Conservation (phyloP, 768 basidiomycete species). For the Inosperma sp. region DNA sequence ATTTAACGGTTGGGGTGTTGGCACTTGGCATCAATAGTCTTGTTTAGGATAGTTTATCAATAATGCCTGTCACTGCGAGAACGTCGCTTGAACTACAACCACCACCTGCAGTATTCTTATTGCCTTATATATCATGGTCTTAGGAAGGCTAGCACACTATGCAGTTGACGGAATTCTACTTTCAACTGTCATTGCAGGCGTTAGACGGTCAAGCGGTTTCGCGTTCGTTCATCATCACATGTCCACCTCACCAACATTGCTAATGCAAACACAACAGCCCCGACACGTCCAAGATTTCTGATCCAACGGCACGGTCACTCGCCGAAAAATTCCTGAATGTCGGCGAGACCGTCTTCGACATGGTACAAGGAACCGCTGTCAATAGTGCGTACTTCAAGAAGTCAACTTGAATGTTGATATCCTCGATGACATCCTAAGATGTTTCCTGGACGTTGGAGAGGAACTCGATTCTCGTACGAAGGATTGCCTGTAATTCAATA, state of each 20-base stretch:
- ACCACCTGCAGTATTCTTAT: constrained; percentile 1
- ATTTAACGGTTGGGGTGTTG: constrained; percentile 48
- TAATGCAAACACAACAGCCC: constrained; percentile 43
- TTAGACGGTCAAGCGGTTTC: constrained; percentile 87
- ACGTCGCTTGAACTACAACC: background rate
- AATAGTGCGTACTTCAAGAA: constrained; percentile 80
- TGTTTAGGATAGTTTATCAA: constrained; percentile 12
- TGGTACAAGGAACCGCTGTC: constrained; percentile 79
- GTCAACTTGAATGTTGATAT: constrained; percentile 28
- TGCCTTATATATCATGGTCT: constrained; percentile 36
- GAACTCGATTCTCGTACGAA: too few relatives aligned
- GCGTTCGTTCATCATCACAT: constrained; percentile 50
- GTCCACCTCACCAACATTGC: background rate
- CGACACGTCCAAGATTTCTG: constrained; percentile 63
- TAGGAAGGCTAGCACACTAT: constrained; percentile 79
- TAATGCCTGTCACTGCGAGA: background rate
- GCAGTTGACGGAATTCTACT: constrained; percentile 79
- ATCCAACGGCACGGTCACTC: constrained; percentile 69
- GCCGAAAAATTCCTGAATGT: constrained; percentile 80
- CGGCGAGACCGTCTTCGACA: constrained; percentile 87
- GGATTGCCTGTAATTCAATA: too few relatives aligned
- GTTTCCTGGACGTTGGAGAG: too few relatives aligned
- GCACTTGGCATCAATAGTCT: constrained; percentile 27
- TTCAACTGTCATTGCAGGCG: constrained; percentile 87
- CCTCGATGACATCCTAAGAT: background rate